Evolutionary conservation across 2,329 filamentous ascomycete genomes (phyloP), one percentile per base, ranked within the genome.

Genomic region (Emergomyces pasteurianus): DNA sequence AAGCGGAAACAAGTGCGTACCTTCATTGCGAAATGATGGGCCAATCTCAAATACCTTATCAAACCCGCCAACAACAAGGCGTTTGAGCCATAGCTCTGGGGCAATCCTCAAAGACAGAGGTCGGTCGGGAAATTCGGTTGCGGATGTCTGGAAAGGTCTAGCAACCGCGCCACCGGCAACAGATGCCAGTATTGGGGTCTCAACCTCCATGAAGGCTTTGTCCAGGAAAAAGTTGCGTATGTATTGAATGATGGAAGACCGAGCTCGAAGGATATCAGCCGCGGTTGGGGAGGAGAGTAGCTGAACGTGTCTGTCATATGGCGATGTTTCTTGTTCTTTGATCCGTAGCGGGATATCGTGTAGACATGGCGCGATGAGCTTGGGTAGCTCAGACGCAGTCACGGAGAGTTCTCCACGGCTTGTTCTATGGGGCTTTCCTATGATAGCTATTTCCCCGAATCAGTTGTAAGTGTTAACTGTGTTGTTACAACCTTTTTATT

Each of bases 31-130:
- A 74, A 99, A 99, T 14, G 86, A 86, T 3, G 90, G 87, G 0
- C 94, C 94, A 65, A 99, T 92, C 75, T 99, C 94, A 70, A 95
- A 99, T 31, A 99, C 85, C 63, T 81, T 86, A 67, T 95, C 88
- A 63, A 97, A 85, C 2, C 92, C 92, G 57, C 92, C 92, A 21
- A 97, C 83, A 0, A 97, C 85, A 53, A 99, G 79, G 9, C 94
- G 84, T 78, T 99, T 99, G 49, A 99, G 82, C 87, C 91, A 97
- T 42, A 99, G 78, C 75, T 99, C 94, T 0, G 94, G 94, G 2
- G 94, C 94, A 67, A 99, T 92, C 56, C 94, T 83, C 40, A 99
- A 80, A 26, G 88, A 84, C 42, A 99, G 78, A 59, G 85, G 80
- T 62, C 84, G 86, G 47, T 86, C 82, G 2, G 84, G 79, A 63